A percentile compares a stretch with the other conserved stretches of the same genome.
phyloP scores from a whole-genome alignment of 495 filamentous ascomycete species.

The Echria macrotheca region DNA sequence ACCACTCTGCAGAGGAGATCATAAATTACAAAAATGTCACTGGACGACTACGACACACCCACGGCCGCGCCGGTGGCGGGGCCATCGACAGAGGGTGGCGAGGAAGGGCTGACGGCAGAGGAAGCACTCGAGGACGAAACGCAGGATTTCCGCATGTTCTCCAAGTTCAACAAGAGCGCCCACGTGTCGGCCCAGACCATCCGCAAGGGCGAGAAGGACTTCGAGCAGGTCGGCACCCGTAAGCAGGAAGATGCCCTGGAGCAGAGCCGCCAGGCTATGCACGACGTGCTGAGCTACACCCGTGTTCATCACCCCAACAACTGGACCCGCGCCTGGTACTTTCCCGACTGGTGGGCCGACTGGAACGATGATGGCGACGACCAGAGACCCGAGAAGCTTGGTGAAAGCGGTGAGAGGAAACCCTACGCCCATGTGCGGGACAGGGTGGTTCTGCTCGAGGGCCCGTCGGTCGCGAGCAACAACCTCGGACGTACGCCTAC shows the following conservation, averaged over 20 bases:
- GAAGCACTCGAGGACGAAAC: constrained; percentile 67
- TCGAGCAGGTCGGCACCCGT: constrained; percentile 83
- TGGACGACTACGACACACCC: constrained; percentile 42
- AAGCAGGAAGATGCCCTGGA: constrained; percentile 71
- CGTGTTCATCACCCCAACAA: constrained; percentile 52
- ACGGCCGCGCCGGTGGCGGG: constrained; percentile 13
- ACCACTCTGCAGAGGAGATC: too few relatives aligned
- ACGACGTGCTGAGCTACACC: constrained; percentile 71
- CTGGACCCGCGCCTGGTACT: constrained; percentile 52
- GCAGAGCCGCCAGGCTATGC: constrained; percentile 82
- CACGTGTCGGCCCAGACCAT: constrained; percentile 39
- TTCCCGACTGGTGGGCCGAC: constrained; percentile 41
- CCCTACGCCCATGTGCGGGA: constrained; percentile 38
- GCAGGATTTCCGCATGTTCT: constrained; percentile 75
- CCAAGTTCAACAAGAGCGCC: constrained; percentile 43
- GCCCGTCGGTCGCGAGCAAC: constrained; percentile 33
- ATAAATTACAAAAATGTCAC: constrained; percentile 24
- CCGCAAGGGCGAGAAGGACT: constrained; percentile 81
- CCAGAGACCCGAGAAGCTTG: constrained; percentile 16
- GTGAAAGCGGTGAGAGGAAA: constrained; percentile 20
- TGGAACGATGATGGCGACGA: constrained; percentile 24
- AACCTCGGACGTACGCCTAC: constrained; percentile 41
- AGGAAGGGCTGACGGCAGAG: constrained; percentile 28
- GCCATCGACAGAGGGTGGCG: constrained; percentile 3
- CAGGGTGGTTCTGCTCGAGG: constrained; percentile 45